Conservation (phyloP, 441 rosid genomes). For the Geranium incanum region DNA sequence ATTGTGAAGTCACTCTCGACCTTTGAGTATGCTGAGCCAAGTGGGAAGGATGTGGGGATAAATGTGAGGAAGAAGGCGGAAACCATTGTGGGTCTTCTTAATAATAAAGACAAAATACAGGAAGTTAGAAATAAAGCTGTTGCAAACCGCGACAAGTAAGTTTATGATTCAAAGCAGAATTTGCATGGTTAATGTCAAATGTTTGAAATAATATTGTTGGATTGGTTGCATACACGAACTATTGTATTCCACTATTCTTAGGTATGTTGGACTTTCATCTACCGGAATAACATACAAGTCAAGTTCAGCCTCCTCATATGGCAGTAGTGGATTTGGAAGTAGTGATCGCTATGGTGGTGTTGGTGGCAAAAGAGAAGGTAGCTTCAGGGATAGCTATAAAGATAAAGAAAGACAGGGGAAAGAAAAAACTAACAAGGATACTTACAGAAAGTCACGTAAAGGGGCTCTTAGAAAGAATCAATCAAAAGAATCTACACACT, state of each 20-base stretch:
- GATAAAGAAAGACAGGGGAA: constrained; percentile 37
- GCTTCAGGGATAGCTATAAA: constrained; percentile 45
- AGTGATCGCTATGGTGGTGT: constrained; percentile 45
- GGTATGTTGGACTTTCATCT: constrained; percentile 93
- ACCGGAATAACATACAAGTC: constrained; percentile 65
- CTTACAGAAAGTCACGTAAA: constrained; percentile 43
- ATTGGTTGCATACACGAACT: constrained; percentile 16
- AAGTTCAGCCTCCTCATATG: constrained; percentile 41
- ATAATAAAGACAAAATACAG: constrained; percentile 77
- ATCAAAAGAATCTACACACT: constrained; percentile 37
- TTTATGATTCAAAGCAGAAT: constrained; percentile 19
- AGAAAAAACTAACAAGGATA: constrained; percentile 41
- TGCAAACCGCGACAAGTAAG: constrained; percentile 87
- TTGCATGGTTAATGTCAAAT: constrained; percentile 10
- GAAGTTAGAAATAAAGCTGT: constrained; percentile 84
- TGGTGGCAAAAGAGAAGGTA: constrained; percentile 39
- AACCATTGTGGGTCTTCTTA: constrained; percentile 59
- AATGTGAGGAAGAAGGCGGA: constrained; percentile 97
- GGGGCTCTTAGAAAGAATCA: constrained; percentile 35
- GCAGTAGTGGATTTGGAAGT: constrained; percentile 42
- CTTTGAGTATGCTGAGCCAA: constrained; percentile 86
- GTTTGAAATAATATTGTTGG: neutral
- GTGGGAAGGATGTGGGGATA: constrained; percentile 85
- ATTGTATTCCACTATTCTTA: constrained; percentile 23
- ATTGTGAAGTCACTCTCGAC: constrained; percentile 65